phyloP scores from a whole-genome alignment of 805 yeast genomes.

The Metschnikowia similis region DNA sequence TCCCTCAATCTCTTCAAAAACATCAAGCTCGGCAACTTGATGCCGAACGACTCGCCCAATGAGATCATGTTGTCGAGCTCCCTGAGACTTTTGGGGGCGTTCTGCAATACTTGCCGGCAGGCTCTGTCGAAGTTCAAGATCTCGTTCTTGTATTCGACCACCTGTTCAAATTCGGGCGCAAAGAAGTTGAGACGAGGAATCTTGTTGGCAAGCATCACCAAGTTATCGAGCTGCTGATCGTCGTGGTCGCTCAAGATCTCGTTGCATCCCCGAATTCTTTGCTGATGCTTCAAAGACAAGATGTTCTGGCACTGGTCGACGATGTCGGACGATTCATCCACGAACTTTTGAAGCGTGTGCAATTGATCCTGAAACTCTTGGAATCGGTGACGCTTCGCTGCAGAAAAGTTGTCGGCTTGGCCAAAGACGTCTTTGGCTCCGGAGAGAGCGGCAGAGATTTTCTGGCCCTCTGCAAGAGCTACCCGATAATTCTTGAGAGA shows the following conservation, averaged over 20 bases:
- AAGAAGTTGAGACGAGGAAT: constrained; percentile 50
- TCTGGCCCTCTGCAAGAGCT: constrained; percentile 53
- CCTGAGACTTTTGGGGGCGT: constrained; percentile 27
- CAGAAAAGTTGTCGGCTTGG: constrained; percentile 5
- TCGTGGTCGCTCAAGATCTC: constrained; percentile 22
- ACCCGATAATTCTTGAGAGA: constrained; percentile 42
- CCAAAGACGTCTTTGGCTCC: constrained; percentile 17
- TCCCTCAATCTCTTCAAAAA: constrained; percentile 36
- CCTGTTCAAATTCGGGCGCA: constrained; percentile 56
- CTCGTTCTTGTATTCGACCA: constrained; percentile 49
- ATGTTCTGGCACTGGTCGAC: constrained; percentile 52
- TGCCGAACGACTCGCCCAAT: constrained; percentile 57
- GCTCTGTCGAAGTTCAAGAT: constrained; percentile 48
- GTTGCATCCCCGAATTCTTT: constrained; percentile 36
- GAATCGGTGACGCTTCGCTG: constrained; percentile 7
- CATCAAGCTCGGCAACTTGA: constrained; percentile 45
- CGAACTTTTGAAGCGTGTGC: constrained; percentile 35
- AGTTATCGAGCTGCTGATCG: constrained; percentile 7
- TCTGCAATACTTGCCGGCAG: constrained; percentile 37
- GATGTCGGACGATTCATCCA: constrained; percentile 47
- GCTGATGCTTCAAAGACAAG: constrained; percentile 49
- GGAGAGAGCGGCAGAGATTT: constrained; percentile 38
- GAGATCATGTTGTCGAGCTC: constrained; percentile 53
- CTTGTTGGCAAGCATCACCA: constrained; percentile 22
- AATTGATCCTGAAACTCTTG: constrained; percentile 20